Evolutionary conservation across 2,329 filamentous ascomycete species (phyloP), one percentile per base, ranked within the genome.

Genomic region (Diplodia sapinea): DNA sequence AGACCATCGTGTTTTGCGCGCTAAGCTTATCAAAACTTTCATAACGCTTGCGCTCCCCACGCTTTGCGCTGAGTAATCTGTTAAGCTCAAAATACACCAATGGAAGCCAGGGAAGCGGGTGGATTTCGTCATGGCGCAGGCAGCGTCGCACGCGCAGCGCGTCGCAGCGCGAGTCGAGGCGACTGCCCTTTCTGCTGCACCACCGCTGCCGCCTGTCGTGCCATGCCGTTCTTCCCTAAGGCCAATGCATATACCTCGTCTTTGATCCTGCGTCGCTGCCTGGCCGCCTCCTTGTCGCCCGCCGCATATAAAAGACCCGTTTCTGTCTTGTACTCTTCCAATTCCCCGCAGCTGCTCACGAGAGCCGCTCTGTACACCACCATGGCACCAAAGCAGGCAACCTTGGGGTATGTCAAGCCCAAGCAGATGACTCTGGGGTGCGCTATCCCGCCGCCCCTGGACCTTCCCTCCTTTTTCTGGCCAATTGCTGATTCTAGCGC

Each of bases 401-500:
- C 91, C 69, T 82, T 96, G 79, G 92, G 92, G 93, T 96, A 95
- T 82, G 93, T 94, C 70, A 89, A 87, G 80, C 82, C 88, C 74
- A 84, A 85, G 71, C 91, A 94, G 83, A 87, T 85, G 76, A 92
- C 89, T 73, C 82, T 94, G 79, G 87, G 89, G 91, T 93, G 87
- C 79, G 83, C 79, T 69, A 65, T 70, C 49, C 69, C 51, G 68
- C 57, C 57, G 50, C 47, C 50, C 31, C 49, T 33, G n/a, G 6
- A 6, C n/a, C 40, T 15, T 23, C 31, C 7, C 20, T 51, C 20
- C 20, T 2, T 12, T 4, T 40, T n/a, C 55, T 64, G 67, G 71
- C 73, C 40, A 75, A 50, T 52, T 12, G 31, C 31, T 63, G 47
- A 63, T 12, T 23, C 43, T 47, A 26, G 43, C 70, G 67, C 71